phyloP scores from a whole-genome alignment of 2,329 filamentous ascomycete genomes.

The Endocalyx cinctus region DNA sequence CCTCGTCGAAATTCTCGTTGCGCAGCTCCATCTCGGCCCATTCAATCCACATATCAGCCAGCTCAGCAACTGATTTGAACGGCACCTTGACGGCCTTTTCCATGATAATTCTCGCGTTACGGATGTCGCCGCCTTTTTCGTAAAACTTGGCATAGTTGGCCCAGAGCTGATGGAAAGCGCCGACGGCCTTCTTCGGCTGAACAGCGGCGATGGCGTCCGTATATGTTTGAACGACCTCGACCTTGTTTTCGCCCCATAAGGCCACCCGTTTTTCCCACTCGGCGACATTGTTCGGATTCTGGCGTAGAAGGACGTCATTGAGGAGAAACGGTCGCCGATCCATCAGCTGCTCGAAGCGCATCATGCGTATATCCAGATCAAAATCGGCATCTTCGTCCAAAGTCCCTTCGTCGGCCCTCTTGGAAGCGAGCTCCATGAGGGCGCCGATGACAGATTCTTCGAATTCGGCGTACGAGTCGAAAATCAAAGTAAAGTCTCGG shows the following conservation, averaged over 20 bases:
- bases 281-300: constrained; percentile 92
- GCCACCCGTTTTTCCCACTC: constrained; percentile 98
- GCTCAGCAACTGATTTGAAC: constrained; percentile 93
- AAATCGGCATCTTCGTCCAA: constrained; percentile 82
- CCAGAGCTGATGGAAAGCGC: constrained; percentile 93
- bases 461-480: constrained; percentile 94
- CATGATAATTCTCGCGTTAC: constrained; percentile 86
- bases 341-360: constrained; percentile 97
- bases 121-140: constrained; percentile 78
- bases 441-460: constrained; percentile 92
- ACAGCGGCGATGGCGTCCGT: constrained; percentile 91
- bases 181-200: constrained; percentile 88
- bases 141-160: constrained; percentile 97
- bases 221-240: constrained; percentile 89
- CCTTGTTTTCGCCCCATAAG: constrained; percentile 89
- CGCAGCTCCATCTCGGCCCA: constrained; percentile 98
- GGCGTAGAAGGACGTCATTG: constrained; percentile 89
- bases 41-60: constrained; percentile 98
- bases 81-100: constrained; percentile 97
- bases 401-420: constrained; percentile 71
- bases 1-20: constrained; percentile 92
- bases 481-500: constrained; percentile 92
- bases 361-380: constrained; percentile 93
- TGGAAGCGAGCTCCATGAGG: constrained; percentile 82
- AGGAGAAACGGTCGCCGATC: constrained; percentile 91